Conservation (phyloP, 1,284 basidiomycete species). For the Neolentinus lepideus region DNA sequence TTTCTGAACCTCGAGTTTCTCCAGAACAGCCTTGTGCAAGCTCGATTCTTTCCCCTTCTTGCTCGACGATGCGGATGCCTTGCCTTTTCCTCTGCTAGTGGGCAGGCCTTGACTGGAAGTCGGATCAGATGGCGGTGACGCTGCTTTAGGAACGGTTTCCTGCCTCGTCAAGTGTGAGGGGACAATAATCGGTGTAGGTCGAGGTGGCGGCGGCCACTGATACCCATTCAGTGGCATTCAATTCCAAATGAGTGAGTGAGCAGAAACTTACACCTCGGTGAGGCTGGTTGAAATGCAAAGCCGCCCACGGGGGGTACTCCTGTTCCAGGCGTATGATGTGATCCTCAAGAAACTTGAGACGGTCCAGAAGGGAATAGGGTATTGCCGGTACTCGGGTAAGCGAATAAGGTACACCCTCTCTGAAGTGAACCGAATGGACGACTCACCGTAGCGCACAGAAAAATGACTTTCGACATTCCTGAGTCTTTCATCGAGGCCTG, state of each 20-base stretch:
- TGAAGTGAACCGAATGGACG: neutral
- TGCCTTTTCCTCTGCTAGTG: conserved; percentile 4
- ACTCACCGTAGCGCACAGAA: conserved; percentile 62
- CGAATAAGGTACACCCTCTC: neutral
- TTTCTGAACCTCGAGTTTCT: conserved; percentile 64
- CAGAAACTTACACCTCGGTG: conserved; percentile 55
- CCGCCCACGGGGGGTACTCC: conserved; percentile 79
- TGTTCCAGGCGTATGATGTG: conserved; percentile 67
- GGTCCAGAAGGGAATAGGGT: conserved; percentile 53
- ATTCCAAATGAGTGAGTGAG: neutral
- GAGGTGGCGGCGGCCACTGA: conserved; percentile 77
- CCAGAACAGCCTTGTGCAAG: conserved; percentile 66
- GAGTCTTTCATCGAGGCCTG: conserved; percentile 57
- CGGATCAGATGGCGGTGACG: conserved; percentile 9
- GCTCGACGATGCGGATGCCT: conserved; percentile 9
- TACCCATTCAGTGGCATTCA: neutral
- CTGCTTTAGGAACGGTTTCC: conserved; percentile 11
- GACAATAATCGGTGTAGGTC: conserved; percentile 63
- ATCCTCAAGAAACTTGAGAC: conserved; percentile 65
- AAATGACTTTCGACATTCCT: conserved; percentile 61
- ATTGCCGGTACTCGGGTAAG: conserved; percentile 55
- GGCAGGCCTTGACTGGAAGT: conserved; percentile 6
- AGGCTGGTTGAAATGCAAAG: conserved; percentile 76
- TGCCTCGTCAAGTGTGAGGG: conserved; percentile 50
- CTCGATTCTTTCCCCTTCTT: conserved; percentile 41